A percentile compares a stretch with the other conserved stretches of the same genome.
phyloP scores from a whole-genome alignment of 768 basidiomycete genomes.

The Boletus patriciae region DNA sequence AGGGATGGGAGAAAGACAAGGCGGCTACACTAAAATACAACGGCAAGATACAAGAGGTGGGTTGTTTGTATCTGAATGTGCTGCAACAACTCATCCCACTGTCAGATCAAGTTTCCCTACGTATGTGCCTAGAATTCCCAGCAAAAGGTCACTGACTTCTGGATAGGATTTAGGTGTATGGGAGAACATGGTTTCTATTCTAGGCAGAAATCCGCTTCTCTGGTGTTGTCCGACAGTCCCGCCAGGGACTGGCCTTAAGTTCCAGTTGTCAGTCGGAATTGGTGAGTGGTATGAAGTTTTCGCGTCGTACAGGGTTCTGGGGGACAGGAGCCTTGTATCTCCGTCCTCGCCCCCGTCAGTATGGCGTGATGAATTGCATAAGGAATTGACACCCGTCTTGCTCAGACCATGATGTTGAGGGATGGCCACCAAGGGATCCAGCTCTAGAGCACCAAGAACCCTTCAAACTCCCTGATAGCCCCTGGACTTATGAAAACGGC shows the following conservation, averaged over 20 bases:
- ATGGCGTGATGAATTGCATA: not conserved
- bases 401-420: slow-evolving; percentile 38
- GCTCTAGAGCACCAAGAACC: slow-evolving; percentile 34
- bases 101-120: slow-evolving; percentile 88
- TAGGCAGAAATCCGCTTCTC: slow-evolving; percentile 70
- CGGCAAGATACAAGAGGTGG: slow-evolving; percentile 81
- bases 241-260: slow-evolving; percentile 75
- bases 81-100: slow-evolving; percentile 1
- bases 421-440: slow-evolving; percentile 81
- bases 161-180: slow-evolving; percentile 73
- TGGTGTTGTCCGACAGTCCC: slow-evolving; percentile 83
- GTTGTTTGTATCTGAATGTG: slow-evolving; percentile 1
- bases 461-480: slow-evolving; percentile 56
- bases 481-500: slow-evolving; percentile 86
- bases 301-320: slow-evolving; percentile 12
- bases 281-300: slow-evolving; percentile 70
- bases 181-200: slow-evolving; percentile 71
- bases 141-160: slow-evolving; percentile 10
- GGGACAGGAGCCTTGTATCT: slow-evolving; percentile 5
- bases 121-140: slow-evolving; percentile 43
- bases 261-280: slow-evolving; percentile 63
- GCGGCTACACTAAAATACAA: slow-evolving; percentile 79
- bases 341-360: slow-evolving; percentile 2
- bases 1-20: slow-evolving; percentile 97
- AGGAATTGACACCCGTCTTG: slow-evolving; percentile 13